Conservation (phyloP, 306 rosid species). For the Lotus japonicus region DNA sequence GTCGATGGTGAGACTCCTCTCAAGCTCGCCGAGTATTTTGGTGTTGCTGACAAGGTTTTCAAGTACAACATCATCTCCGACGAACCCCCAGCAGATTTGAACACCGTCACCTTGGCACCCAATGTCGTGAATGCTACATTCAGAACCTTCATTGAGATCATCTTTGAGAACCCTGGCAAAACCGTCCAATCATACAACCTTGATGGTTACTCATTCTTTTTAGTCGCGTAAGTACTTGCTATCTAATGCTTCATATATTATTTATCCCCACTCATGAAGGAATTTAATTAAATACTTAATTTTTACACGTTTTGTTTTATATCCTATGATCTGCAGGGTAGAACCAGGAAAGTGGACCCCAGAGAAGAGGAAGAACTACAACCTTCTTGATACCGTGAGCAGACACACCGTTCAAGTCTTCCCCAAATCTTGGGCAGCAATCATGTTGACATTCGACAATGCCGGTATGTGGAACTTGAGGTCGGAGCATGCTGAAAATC, state of each 20-base stretch:
- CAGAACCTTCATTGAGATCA: slow-evolving; percentile 50
- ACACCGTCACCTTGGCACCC: slow-evolving; percentile 22
- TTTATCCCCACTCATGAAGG: too few relatives aligned
- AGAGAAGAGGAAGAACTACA: slow-evolving; percentile 50
- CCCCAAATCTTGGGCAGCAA: slow-evolving; percentile 69
- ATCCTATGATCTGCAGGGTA: slow-evolving; percentile 11
- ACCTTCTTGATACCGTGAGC: slow-evolving; percentile 73
- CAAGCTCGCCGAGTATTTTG: slow-evolving; percentile 68
- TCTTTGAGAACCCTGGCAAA: slow-evolving; percentile 66
- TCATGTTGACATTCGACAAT: slow-evolving; percentile 55
- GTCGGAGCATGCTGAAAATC: slow-evolving; percentile 44
- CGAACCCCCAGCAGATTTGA: slow-evolving; percentile 4
- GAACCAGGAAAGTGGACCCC: slow-evolving; percentile 81
- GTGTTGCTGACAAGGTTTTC: slow-evolving; percentile 44
- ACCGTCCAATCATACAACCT: slow-evolving; percentile 60
- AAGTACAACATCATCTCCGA: slow-evolving; percentile 42
- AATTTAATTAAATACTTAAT: too few relatives aligned
- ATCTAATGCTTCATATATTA: too few relatives aligned
- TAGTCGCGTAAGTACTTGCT: slow-evolving; percentile 41
- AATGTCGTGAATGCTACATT: slow-evolving; percentile 44
- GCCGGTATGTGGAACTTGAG: slow-evolving; percentile 80
- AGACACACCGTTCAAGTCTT: slow-evolving; percentile 73
- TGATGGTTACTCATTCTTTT: slow-evolving; percentile 61
- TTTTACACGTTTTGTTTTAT: too few relatives aligned
- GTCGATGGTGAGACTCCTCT: slow-evolving; percentile 49